Evolutionary conservation across 2,329 filamentous ascomycete species (phyloP).

Genomic region (Alternaria viburni): DNA sequence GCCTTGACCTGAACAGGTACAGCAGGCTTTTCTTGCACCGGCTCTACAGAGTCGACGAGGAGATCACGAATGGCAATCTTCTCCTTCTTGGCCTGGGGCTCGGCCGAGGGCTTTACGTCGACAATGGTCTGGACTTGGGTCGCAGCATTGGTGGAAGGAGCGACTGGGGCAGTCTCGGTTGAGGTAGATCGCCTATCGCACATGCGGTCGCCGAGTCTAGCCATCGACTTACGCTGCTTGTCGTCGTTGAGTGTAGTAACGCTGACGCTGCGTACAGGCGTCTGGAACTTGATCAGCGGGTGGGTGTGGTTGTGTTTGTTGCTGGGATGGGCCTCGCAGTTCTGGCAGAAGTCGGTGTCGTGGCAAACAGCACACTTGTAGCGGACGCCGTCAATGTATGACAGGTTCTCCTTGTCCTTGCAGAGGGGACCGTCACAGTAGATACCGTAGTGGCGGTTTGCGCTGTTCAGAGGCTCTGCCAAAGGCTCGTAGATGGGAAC

Average conservation of each 20-base stretch:
- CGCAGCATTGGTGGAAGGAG: conserved; percentile 58
- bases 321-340: conserved; percentile 85
- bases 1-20: conserved; percentile 16
- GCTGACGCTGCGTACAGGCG: conserved; percentile 83
- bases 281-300: conserved; percentile 96
- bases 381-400: conserved; percentile 79
- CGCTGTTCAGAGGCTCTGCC: conserved; percentile 53
- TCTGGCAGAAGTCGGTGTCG: conserved; percentile 93
- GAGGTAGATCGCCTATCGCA: conserved; percentile 53
- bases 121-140: conserved; percentile 69
- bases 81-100: conserved; percentile 49
- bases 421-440: conserved; percentile 96
- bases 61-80: conserved; percentile 51
- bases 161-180: conserved; percentile 58
- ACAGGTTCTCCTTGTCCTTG: conserved; percentile 60
- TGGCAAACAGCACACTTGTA: conserved; percentile 98
- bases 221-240: conserved; percentile 67
- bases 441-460: conserved; percentile 76
- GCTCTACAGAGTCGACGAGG: conserved; percentile 40
- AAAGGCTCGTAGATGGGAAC: conserved; percentile 82
- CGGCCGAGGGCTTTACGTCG: conserved; percentile 65
- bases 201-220: conserved; percentile 73
- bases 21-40: conserved; percentile 42
- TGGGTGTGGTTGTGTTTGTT: conserved; percentile 95
- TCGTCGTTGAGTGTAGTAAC: conserved; percentile 86